Evolutionary conservation across 164 flowering plant genomes (phyloP).

Genomic region (Piper longum): DNA sequence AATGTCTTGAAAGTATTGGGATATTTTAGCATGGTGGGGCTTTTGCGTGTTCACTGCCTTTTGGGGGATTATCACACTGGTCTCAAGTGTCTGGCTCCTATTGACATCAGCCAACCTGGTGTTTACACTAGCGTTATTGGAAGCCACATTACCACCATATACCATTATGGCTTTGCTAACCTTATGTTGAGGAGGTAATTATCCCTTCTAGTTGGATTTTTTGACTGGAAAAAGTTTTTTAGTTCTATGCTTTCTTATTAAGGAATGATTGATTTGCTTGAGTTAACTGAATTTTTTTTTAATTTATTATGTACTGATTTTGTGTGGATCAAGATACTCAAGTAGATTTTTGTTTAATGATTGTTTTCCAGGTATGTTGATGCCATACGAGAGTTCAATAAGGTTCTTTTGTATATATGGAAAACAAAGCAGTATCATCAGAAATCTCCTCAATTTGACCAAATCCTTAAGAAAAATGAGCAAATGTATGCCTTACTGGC

Average conservation of each 20-base stretch:
- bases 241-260: background rate
- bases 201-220: background rate
- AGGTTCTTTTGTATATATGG: constrained; percentile 73
- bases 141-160: constrained; percentile 84
- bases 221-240: no score
- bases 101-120: constrained; percentile 88
- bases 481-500: constrained; percentile 99
- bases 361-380: constrained; percentile 56
- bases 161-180: constrained; percentile 92
- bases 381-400: constrained; percentile 82
- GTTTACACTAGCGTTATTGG: constrained; percentile 87
- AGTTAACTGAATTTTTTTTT: no score
- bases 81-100: constrained; percentile 77
- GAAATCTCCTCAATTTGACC: constrained; percentile 95
- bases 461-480: constrained; percentile 95
- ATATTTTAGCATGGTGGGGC: constrained; percentile 96
- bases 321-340: background rate
- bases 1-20: constrained; percentile 96
- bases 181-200: constrained; percentile 91
- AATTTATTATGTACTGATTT: background rate
- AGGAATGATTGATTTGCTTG: background rate
- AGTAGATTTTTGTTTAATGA: background rate
- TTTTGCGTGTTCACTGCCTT: constrained; percentile 91
- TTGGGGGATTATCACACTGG: constrained; percentile 97
- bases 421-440: constrained; percentile 93